Evolutionary conservation across 306 rosid genomes (phyloP).

Genomic region (Dalbergia cochinchinensis): DNA sequence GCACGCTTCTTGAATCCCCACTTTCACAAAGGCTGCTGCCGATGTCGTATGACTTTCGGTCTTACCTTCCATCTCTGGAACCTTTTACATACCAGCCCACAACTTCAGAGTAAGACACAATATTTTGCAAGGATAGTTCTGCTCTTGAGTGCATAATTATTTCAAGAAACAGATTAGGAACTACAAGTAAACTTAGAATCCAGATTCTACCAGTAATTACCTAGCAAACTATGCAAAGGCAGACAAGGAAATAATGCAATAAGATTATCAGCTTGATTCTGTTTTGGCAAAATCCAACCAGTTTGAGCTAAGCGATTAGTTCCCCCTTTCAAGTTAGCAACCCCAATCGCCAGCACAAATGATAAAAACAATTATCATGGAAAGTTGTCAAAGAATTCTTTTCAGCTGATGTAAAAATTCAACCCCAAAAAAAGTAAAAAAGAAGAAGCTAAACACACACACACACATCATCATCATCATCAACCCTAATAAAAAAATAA

Average conservation of each 20-base stretch:
- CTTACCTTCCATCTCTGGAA: conserved; percentile 63
- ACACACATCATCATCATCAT: conserved; percentile 27
- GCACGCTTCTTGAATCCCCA: conserved; percentile 85
- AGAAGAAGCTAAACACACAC: background rate
- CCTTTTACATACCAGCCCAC: conserved; percentile 51
- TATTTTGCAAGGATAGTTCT: background rate
- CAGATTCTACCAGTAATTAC: conserved; percentile 10
- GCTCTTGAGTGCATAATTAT: background rate
- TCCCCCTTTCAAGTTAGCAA: background rate
- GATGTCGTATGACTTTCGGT: conserved; percentile 70
- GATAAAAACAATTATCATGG: background rate
- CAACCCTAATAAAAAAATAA: background rate
- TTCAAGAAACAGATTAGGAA: conserved; percentile 22
- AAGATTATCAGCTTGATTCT: conserved; percentile 8
- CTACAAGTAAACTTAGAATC: conserved; percentile 1
- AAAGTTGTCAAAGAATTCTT: conserved; percentile 3
- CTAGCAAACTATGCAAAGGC: background rate
- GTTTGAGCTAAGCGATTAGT: background rate
- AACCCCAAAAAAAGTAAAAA: background rate
- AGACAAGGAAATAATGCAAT: background rate
- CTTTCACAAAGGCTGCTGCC: conserved; percentile 88
- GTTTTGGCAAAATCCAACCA: conserved; percentile 9
- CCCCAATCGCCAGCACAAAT: conserved; percentile 5
- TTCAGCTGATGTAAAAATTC: background rate
- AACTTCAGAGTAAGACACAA: conserved; percentile 40